phyloP scores from a whole-genome alignment of 140 eudicot genomes.

The Artemisia princeps region DNA sequence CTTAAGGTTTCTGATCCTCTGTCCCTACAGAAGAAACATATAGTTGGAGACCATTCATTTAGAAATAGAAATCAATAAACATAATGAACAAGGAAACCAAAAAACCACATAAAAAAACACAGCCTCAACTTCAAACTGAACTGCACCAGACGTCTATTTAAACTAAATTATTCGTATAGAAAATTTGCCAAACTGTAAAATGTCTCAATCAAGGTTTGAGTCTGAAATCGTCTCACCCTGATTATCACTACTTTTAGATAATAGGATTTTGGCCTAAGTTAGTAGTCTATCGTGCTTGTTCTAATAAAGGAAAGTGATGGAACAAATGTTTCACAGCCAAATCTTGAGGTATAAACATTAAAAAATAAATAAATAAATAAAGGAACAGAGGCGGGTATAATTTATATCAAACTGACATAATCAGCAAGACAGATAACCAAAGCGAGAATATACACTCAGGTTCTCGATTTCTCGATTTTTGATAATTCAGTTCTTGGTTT shows the following conservation, averaged over 20 bases:
- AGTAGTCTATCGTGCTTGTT: not conserved
- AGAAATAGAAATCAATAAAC: not conserved
- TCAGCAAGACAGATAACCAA: not conserved
- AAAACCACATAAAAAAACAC: no score
- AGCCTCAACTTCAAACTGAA: no score
- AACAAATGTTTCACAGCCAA: not conserved
- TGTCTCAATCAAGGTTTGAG: no score
- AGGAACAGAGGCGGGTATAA: not conserved
- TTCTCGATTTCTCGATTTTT: not conserved
- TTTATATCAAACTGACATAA: not conserved
- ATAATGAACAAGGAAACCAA: no score
- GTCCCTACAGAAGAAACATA: slow-evolving; percentile 33
- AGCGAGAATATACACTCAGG: not conserved
- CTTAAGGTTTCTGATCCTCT: slow-evolving; percentile 36
- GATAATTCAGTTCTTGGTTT: slow-evolving; percentile 6
- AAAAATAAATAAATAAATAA: no score
- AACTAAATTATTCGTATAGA: no score
- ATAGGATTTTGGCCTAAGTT: not conserved
- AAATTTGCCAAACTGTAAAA: no score
- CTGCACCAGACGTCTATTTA: no score
- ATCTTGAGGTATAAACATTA: not conserved
- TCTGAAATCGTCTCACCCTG: no score
- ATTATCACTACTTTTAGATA: not conserved
- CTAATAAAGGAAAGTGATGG: not conserved
- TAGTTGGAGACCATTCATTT: not conserved